Conservation (phyloP, 495 filamentous ascomycete species). For the Penicillium bovifimosum region DNA sequence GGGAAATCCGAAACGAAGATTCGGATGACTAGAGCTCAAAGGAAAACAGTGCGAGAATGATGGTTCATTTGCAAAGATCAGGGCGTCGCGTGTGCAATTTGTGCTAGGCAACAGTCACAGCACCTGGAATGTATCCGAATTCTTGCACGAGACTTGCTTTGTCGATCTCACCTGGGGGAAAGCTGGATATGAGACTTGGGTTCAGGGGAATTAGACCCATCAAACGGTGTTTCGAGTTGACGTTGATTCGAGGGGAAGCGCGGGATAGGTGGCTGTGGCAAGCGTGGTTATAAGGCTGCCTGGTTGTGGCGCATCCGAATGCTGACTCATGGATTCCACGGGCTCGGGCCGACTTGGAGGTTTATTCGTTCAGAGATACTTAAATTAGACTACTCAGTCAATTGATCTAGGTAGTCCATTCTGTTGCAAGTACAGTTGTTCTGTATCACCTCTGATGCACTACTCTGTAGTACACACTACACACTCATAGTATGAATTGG, state of each 20-base stretch:
- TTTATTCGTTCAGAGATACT: not conserved
- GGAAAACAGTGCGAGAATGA: not conserved
- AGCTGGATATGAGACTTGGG: not conserved
- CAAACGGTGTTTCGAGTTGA: not conserved
- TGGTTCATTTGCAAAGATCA: slow-evolving; percentile 2
- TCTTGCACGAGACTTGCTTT: not conserved
- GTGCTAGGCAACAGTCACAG: slow-evolving; percentile 2
- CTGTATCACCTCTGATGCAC: not conserved
- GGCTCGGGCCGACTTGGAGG: not conserved
- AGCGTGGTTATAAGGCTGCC: too few relatives aligned
- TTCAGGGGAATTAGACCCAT: not conserved
- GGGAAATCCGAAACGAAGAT: not conserved
- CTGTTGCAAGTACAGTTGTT: too few relatives aligned
- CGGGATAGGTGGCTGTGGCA: not conserved
- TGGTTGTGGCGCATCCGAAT: not conserved
- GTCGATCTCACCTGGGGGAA: not conserved
- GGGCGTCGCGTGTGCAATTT: not conserved
- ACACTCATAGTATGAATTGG: not conserved
- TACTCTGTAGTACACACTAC: not conserved
- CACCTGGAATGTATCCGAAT: slow-evolving; percentile 1
- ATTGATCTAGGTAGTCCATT: too few relatives aligned
- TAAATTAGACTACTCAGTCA: not conserved
- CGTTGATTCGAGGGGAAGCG: slow-evolving; percentile 4
- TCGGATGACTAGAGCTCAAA: not conserved
- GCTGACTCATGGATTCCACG: not conserved